Evolutionary conservation across 208 protist genomes (phyloP).

Genomic region (Crithidia acanthocephali): DNA sequence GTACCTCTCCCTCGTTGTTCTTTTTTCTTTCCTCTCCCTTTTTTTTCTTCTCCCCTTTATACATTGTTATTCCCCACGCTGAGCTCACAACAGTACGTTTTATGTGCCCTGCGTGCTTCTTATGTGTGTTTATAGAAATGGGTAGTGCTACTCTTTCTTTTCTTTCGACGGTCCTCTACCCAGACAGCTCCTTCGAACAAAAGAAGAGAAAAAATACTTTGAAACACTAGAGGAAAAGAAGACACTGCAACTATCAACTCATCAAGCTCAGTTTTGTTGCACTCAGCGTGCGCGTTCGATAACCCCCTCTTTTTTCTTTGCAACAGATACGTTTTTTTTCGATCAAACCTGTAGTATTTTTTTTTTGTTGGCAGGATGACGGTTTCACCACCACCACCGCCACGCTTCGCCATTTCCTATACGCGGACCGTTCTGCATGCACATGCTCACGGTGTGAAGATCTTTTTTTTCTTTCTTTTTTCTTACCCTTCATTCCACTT

Average conservation of each 20-base stretch:
- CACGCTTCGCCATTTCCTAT: background rate
- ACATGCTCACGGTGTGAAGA: too few species aligned
- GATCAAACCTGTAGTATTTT: background rate
- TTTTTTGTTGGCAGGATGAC: background rate
- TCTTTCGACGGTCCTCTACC: background rate
- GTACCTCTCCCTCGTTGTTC: background rate
- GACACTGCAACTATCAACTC: background rate
- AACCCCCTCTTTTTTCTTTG: background rate
- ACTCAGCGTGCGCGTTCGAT: background rate
- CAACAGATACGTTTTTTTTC: background rate
- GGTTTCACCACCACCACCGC: background rate
- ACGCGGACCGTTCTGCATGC: too few species aligned
- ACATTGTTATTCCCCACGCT: background rate
- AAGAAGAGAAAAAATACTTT: too few species aligned
- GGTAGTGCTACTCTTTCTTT: background rate
- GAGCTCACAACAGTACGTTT: background rate
- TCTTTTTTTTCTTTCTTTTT: too few species aligned
- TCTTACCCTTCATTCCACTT: background rate
- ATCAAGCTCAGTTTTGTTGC: too few species aligned
- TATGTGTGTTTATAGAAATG: background rate
- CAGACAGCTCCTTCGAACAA: too few species aligned
- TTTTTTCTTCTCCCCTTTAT: constrained; percentile 4
- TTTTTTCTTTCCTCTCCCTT: constrained; percentile 2
- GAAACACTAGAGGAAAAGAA: too few species aligned
- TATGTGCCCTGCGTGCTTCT: background rate